A percentile compares a stretch with the other conserved stretches of the same genome.
Conservation (phyloP, 1,284 basidiomycete species). For the Fomitopsis palustris region DNA sequence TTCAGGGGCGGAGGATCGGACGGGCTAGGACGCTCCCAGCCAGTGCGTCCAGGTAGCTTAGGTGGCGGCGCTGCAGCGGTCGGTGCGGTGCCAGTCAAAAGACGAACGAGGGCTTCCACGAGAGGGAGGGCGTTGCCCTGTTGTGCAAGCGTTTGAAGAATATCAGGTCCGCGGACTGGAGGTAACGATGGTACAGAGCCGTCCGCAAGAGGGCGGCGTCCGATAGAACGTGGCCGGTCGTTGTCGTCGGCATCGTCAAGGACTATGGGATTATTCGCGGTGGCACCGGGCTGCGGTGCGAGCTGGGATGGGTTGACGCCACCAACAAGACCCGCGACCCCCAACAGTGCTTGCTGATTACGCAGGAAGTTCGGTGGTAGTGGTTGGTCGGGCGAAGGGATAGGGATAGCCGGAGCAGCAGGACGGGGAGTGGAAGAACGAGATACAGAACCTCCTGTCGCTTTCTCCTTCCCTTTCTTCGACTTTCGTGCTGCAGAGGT, state of each 20-base stretch:
- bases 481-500: conserved; percentile 10
- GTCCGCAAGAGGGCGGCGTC: conserved; percentile 14
- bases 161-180: conserved; percentile 49
- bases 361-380: conserved; percentile 68
- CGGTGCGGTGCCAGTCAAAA: conserved; percentile 28
- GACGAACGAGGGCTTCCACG: conserved; percentile 53
- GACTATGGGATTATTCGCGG: conserved; percentile 62
- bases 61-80: conserved; percentile 11
- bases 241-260: conserved; percentile 54
- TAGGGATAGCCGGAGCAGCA: conserved; percentile 49
- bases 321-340: conserved; percentile 64
- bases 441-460: conserved; percentile 17
- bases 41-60: conserved; percentile 6
- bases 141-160: conserved; percentile 52
- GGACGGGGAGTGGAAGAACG: conserved; percentile 27
- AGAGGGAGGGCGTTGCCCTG: conserved; percentile 69
- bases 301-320: conserved; percentile 58
- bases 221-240: conserved; percentile 13
- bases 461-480: conserved; percentile 27
- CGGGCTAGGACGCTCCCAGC: conserved; percentile 3
- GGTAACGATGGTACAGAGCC: conserved; percentile 37
- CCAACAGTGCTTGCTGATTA: conserved; percentile 66
- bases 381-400: conserved; percentile 58
- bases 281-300: conserved; percentile 43
- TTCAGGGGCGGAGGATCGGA: conserved; percentile 38